Base-by-base conservation (phyloP, 2,329 filamentous ascomycete genomes). In the Alternaria alternata region DNA sequence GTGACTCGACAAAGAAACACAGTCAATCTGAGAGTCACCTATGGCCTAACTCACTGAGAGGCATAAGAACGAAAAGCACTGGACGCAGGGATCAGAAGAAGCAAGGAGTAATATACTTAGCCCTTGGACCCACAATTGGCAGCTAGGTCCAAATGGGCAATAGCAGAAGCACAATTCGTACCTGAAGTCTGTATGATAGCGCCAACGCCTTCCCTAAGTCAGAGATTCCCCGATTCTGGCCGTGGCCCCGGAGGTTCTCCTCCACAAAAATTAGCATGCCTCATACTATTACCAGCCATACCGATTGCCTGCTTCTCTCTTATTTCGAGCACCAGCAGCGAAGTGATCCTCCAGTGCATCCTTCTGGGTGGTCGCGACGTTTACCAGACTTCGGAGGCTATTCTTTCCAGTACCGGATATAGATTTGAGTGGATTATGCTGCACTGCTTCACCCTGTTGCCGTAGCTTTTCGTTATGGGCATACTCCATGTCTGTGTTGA, bases 341-440 rank as follows among this genome's bases (percentile, higher is more conserved):
- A 97, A 97, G 75, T 92, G 94, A 73, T 98, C 94, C 79, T 97
- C 93, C 67, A 97, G 81, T 3, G 93, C 93, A 11, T 96, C 93
- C 74, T 89, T 89, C 80, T 98, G 93, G 63, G 85, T 91, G 67
- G 88, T 88, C 26, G 92, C 94, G 62, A 91, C 91, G 78, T 88
- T 93, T 67, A 98, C 91, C 69, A 98, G 84, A 81, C 97, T 93
- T 74, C 90, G 89, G 77, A 98, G 83, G 71, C 87, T 96, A 80
- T 97, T 93, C 81, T 97, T 97, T 61, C 93, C 92, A 4, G 93
- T 91, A 8, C 75, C 75, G 24, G 92, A 89, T 74, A 97, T 90
- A 3, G 89, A 83, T 52, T 93, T 90, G 57, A 97, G 89, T 7
- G 93, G 91, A 71, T 94, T 94, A 80, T 96, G 91, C 51, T 88